Evolutionary conservation across 108 stramenopile species (phyloP).

Genomic region (Craspedostauros australis): DNA sequence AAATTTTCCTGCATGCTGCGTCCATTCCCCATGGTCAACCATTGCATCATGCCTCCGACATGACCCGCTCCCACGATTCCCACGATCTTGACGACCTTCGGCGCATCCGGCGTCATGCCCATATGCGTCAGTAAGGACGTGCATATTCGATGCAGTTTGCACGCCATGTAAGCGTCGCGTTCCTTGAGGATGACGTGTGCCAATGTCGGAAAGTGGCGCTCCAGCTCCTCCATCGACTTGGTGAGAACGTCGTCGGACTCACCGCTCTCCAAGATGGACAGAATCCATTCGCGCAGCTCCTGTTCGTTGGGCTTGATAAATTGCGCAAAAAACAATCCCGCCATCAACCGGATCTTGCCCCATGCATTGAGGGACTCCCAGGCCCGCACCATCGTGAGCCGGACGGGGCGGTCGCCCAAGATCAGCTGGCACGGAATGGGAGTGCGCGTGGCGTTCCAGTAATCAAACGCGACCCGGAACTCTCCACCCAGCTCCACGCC

Average conservation of each 20-base stretch:
- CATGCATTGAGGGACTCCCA: slow-evolving; percentile 71
- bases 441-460: slow-evolving; percentile 20
- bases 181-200: slow-evolving; percentile 67
- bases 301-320: slow-evolving; percentile 62
- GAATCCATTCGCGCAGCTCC: slow-evolving; percentile 74
- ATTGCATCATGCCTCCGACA: slow-evolving; percentile 50
- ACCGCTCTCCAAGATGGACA: slow-evolving; percentile 45
- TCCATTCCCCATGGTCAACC: slow-evolving; percentile 34
- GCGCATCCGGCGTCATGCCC: too few relatives aligned
- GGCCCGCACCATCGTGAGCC: slow-evolving; percentile 57
- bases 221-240: slow-evolving; percentile 66
- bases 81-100: too few relatives aligned
- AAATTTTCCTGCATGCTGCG: background rate
- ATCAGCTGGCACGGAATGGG: slow-evolving; percentile 34
- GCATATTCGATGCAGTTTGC: slow-evolving; percentile 69
- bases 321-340: slow-evolving; percentile 57
- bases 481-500: slow-evolving; percentile 82
- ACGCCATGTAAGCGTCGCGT: slow-evolving; percentile 76
- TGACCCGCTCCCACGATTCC: slow-evolving; percentile 87
- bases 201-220: slow-evolving; percentile 62
- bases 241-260: slow-evolving; percentile 70
- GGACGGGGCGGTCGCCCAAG: slow-evolving; percentile 75
- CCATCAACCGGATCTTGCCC: slow-evolving; percentile 64
- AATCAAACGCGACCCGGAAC: slow-evolving; percentile 60
- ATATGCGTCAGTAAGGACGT: too few relatives aligned